A percentile compares a stretch with the other conserved stretches of the same genome.
Conservation (phyloP, 208 protist species). For the Trypanosoma lewisi region DNA sequence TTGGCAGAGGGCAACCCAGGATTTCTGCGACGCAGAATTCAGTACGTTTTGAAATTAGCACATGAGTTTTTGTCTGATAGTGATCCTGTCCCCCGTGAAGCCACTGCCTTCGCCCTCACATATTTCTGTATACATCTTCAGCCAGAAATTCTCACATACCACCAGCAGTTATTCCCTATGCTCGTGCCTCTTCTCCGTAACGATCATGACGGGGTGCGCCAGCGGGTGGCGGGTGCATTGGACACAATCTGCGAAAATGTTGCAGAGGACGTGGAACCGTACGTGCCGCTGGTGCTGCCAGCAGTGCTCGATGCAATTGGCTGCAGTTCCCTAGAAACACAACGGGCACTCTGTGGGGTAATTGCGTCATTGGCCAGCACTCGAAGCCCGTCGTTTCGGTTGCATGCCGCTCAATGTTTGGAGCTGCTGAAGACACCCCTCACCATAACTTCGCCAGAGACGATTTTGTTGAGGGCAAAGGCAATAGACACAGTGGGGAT, state of each 20-base stretch:
- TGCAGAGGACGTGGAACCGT: constrained; percentile 73
- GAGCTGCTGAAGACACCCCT: constrained; percentile 74
- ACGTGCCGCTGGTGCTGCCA: constrained; percentile 60
- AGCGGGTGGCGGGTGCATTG: constrained; percentile 63
- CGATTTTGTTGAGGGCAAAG: constrained; percentile 69
- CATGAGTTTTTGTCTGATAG: constrained; percentile 41
- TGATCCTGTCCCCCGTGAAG: constrained; percentile 63
- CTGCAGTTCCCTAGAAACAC: constrained; percentile 55
- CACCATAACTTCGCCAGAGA: constrained; percentile 42
- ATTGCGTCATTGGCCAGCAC: constrained; percentile 77
- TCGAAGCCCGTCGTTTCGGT: constrained; percentile 48
- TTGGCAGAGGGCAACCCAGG: constrained; percentile 62
- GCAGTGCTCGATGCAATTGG: constrained; percentile 57
- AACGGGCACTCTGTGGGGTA: constrained; percentile 66
- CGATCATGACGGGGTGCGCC: constrained; percentile 58
- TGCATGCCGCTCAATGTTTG: constrained; percentile 46
- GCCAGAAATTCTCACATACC: constrained; percentile 80
- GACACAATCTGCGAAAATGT: constrained; percentile 84
- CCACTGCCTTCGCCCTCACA: constrained; percentile 67
- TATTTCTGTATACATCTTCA: constrained; percentile 78
- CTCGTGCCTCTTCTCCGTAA: constrained; percentile 69
- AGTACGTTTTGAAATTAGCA: constrained; percentile 68
- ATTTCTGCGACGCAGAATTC: constrained; percentile 70
- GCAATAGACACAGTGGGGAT: constrained; percentile 83
- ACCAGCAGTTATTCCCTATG: constrained; percentile 65